Conservation (phyloP, 2,329 filamentous ascomycete genomes). For the Raffaelea albimanens region DNA sequence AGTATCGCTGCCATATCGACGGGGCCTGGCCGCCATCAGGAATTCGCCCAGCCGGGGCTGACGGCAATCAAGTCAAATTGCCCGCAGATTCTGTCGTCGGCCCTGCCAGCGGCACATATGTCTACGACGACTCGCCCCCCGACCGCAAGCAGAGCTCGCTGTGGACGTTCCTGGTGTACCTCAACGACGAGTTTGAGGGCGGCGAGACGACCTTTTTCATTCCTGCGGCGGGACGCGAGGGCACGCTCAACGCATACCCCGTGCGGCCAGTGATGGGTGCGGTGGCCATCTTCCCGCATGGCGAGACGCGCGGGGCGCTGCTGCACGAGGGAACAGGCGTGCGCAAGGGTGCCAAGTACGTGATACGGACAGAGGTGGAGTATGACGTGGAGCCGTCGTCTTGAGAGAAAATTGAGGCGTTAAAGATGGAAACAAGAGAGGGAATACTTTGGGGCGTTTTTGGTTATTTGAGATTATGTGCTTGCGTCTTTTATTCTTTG, state of each 20-base stretch:
- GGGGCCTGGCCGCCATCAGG: constrained; percentile 66
- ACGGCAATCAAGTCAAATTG: too few species aligned
- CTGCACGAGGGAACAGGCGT: constrained; percentile 65
- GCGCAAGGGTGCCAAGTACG: constrained; percentile 55
- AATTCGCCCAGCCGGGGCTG: constrained; percentile 43
- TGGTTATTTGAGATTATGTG: too few species aligned
- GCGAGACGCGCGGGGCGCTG: constrained; percentile 54
- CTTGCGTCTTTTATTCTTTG: too few species aligned
- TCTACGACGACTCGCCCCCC: constrained; percentile 56
- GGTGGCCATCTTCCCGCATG: constrained; percentile 61
- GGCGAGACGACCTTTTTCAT: constrained; percentile 65
- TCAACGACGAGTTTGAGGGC: constrained; percentile 63
- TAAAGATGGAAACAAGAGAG: too few species aligned
- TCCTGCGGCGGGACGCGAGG: constrained; percentile 49
- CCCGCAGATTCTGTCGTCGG: background rate
- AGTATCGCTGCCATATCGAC: constrained; percentile 62
- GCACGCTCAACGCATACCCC: constrained; percentile 58
- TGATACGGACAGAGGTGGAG: constrained; percentile 62
- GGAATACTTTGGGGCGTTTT: too few species aligned
- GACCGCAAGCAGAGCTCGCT: constrained; percentile 54
- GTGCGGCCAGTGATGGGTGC: constrained; percentile 60
- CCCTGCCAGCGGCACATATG: constrained; percentile 31
- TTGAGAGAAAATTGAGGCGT: too few species aligned
- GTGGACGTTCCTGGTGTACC: constrained; percentile 60
- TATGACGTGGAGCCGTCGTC: constrained; percentile 55